Percentiles rank a stretch among this genome's conserved stretches.
Evolutionary conservation across 306 rosid genomes (phyloP).

Genomic region (Dalbergia cochinchinensis): DNA sequence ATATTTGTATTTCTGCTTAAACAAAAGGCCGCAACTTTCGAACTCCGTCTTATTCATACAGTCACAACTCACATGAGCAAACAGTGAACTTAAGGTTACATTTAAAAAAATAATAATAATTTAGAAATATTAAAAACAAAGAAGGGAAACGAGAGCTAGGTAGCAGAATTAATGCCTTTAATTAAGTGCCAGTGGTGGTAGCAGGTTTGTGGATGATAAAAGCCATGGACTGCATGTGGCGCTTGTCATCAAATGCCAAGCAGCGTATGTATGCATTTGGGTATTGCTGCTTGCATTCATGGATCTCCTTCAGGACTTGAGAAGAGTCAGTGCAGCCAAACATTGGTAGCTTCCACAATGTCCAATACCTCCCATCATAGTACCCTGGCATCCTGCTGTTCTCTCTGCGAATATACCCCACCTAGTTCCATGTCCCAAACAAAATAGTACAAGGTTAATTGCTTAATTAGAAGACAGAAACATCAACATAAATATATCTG

Average conservation of each 20-base stretch:
- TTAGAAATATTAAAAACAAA: neutral
- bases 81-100: neutral
- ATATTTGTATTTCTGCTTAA: neutral
- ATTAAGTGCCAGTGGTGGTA: slow-evolving; percentile 8
- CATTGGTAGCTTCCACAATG: slow-evolving; percentile 87
- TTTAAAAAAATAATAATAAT: neutral
- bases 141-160: slow-evolving; percentile 2
- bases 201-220: slow-evolving; percentile 68
- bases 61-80: neutral
- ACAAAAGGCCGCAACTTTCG: slow-evolving; percentile 24
- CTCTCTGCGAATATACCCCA: slow-evolving; percentile 62
- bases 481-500: neutral
- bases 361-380: slow-evolving; percentile 91
- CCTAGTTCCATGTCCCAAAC: slow-evolving; percentile 49
- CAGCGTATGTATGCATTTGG: slow-evolving; percentile 81
- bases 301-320: slow-evolving; percentile 67
- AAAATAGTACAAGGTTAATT: neutral
- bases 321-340: slow-evolving; percentile 77
- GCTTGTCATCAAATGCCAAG: slow-evolving; percentile 75
- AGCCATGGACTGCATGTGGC: slow-evolving; percentile 80
- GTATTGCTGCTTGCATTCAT: slow-evolving; percentile 63
- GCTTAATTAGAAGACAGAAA: too few relatives aligned
- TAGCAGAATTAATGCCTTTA: neutral
- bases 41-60: slow-evolving; percentile 22
- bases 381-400: slow-evolving; percentile 79